These are phyloP conservation scores for Aspergillus spinulosporus DNA, from an alignment of 2,329 filamentous ascomycete species.

Conservation along the genomic window DNA sequence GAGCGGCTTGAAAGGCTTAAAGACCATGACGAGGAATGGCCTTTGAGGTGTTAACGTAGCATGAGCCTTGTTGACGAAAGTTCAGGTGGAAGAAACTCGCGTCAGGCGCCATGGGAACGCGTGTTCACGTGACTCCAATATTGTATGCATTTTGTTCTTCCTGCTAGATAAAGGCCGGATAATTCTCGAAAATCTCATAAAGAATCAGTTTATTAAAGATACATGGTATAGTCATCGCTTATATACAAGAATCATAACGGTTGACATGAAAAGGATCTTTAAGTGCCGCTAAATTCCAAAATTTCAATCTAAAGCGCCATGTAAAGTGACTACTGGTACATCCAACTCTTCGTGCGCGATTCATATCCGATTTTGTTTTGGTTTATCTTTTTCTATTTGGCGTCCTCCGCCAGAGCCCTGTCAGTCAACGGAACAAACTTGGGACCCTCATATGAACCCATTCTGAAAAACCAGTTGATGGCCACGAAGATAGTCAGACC, in stretches of 20 bases:
- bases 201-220: not conserved
- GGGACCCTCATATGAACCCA: slow-evolving; percentile 37
- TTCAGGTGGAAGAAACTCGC: not conserved
- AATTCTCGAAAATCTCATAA: not conserved
- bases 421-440: slow-evolving; percentile 39
- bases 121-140: slow-evolving; percentile 11
- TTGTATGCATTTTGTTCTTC: not conserved
- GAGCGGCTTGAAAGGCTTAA: slow-evolving; percentile 49
- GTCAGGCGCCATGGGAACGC: not conserved
- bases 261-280: not conserved
- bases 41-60: not conserved
- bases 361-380: not conserved
- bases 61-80: not conserved
- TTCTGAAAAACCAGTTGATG: slow-evolving; percentile 28
- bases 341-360: not conserved
- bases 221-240: not conserved
- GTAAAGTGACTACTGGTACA: not conserved
- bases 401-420: slow-evolving; percentile 34
- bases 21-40: slow-evolving; percentile 37
- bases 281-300: not conserved
- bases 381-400: slow-evolving; percentile 10
- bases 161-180: not conserved
- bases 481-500: slow-evolving; percentile 25
- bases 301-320: slow-evolving; percentile 2
- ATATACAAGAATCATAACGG: slow-evolving; percentile 2